Evolutionary conservation across 192 early-diverging fungal genomes (phyloP), one percentile per base, ranked within the genome.

Genomic region (Coemansia umbellata): DNA sequence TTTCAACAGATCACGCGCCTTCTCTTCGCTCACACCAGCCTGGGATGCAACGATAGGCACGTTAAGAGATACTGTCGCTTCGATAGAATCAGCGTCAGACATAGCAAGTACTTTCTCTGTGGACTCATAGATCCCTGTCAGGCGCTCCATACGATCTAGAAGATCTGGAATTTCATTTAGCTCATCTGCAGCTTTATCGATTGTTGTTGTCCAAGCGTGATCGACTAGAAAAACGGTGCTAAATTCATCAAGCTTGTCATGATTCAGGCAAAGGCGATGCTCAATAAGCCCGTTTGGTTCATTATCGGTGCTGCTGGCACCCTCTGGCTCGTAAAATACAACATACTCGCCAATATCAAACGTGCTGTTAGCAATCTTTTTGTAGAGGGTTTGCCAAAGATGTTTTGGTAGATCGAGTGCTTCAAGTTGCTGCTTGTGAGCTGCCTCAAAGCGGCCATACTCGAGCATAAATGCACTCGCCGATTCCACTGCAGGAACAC

Each of bases 141-240:
- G 69, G 6, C 49, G 55, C 43, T 84, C 83, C 54, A 86, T 67
- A 48, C 85, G 80, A 18, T 86, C 83, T 40, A 87, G 52, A 48
- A 88, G 53, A 4, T 74, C 75, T 0, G 82, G 82, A 5, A 78
- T 69, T 15, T 63, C 60, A 13, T 70, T 55, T 14, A 88, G 66
- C 42, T 87, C 72, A 21, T 74, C 56, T 8, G 63, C 63, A 1
- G 78, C 84, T 28, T 66, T 75, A 27, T 80, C 80, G 1, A 80
- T 61, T 5, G 80, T 74, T 15, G 87, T 88, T 4, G 87, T 88
- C 87, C 87, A 88, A 7, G 84, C 82, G 37, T 87, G 84, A 35
- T 87, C 87, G 5, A 87, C 72, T 53, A 88, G 59, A 44, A 85
- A 88, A 23, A 88, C 83, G 31, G 84, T 66, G 48, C 82, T 82